Percentiles rank a stretch among this genome's conserved stretches.
phyloP scores from a whole-genome alignment of 441 rosid species.

The Mallotus repandus region DNA sequence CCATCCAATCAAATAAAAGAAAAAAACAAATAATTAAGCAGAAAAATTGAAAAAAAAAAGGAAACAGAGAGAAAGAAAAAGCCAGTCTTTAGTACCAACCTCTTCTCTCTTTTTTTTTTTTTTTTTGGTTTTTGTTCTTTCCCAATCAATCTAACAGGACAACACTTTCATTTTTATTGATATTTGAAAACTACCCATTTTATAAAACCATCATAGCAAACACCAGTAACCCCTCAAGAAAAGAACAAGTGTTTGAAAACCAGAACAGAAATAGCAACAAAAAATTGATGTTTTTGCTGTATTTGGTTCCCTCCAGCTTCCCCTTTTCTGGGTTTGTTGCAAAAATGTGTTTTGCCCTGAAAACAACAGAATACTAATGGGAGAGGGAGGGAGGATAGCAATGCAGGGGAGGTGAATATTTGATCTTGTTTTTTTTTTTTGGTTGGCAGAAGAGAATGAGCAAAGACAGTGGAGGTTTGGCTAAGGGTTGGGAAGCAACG shows the following conservation, averaged over 20 bases:
- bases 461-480: conserved; percentile 44
- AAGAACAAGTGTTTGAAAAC: not conserved
- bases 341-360: conserved; percentile 24
- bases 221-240: not conserved
- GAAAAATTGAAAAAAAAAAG: conserved; percentile 5
- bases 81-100: conserved; percentile 26
- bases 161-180: conserved; percentile 17
- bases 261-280: not conserved
- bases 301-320: conserved; percentile 19
- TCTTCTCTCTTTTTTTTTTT: not conserved
- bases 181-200: conserved; percentile 29
- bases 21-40: not conserved
- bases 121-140: conserved; percentile 24
- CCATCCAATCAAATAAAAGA: conserved; percentile 27
- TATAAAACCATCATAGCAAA: conserved; percentile 6
- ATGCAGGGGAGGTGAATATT: conserved; percentile 12
- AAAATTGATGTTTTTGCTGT: conserved; percentile 20
- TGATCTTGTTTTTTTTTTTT: not conserved
- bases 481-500: conserved; percentile 55
- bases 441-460: conserved; percentile 41
- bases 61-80: conserved; percentile 27
- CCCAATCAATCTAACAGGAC: conserved; percentile 37
- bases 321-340: conserved; percentile 20
- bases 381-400: conserved; percentile 2
- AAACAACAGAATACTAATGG: conserved; percentile 20